Evolutionary conservation across 164 flowering plant species (phyloP).

Genomic region (Paratinospora sagittata): DNA sequence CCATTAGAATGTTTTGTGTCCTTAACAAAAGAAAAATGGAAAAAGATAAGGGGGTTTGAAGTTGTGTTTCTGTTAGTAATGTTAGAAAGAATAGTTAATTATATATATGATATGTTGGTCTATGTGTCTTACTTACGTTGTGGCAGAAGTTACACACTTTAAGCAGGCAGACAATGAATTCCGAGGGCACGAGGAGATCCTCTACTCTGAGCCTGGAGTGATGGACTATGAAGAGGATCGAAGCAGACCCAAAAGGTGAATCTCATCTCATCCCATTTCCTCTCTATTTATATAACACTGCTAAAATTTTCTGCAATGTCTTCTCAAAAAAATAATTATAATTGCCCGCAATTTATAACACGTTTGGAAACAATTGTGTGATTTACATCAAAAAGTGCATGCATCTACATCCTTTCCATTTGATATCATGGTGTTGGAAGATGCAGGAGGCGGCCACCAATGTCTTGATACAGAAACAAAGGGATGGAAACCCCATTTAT

Average conservation of each 20-base stretch:
- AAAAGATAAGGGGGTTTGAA: background rate
- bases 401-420: background rate
- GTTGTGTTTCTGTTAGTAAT: background rate
- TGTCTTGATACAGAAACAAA: slow-evolving; percentile 27
- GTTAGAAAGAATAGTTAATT: slow-evolving; percentile 9
- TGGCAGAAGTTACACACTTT: slow-evolving; percentile 97
- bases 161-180: slow-evolving; percentile 80
- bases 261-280: background rate
- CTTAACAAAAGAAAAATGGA: background rate
- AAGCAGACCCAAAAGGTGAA: slow-evolving; percentile 80
- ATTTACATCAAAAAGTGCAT: background rate
- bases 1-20: background rate
- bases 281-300: background rate
- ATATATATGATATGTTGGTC: slow-evolving; percentile 53
- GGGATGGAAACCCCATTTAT: background rate
- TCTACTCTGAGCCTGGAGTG: slow-evolving; percentile 79
- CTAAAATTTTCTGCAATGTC: too few relatives aligned
- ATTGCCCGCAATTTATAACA: too few relatives aligned
- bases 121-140: slow-evolving; percentile 95
- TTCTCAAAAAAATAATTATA: too few relatives aligned
- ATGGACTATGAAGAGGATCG: slow-evolving; percentile 93
- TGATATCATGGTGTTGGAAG: slow-evolving; percentile 9
- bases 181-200: slow-evolving; percentile 78
- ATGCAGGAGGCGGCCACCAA: slow-evolving; percentile 70
- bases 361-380: background rate